phyloP scores from a whole-genome alignment of 345 rosid species.

The Hibiscus trionum region DNA sequence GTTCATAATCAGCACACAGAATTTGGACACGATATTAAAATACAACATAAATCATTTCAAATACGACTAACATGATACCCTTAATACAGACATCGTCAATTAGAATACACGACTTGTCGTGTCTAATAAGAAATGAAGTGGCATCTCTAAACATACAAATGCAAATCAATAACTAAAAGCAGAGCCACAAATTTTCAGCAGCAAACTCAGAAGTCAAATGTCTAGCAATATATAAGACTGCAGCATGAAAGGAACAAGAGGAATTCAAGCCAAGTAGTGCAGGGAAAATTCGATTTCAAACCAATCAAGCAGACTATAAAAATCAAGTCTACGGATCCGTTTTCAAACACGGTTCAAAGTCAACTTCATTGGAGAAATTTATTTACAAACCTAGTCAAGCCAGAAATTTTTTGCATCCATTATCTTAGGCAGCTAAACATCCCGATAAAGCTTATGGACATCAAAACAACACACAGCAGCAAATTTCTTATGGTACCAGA shows the following conservation, averaged over 20 bases:
- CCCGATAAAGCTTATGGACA: slow-evolving; percentile 14
- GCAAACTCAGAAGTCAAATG: too few species aligned
- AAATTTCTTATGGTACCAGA: slow-evolving; percentile 15
- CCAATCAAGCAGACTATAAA: slow-evolving; percentile 1
- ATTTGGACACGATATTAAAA: too few species aligned
- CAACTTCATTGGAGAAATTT: slow-evolving; percentile 26
- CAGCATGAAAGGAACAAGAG: neutral
- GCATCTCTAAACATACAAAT: neutral
- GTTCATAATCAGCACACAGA: too few species aligned
- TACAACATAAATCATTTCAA: too few species aligned
- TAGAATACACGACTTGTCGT: too few species aligned
- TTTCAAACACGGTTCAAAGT: slow-evolving; percentile 13
- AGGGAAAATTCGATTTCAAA: slow-evolving; percentile 1
- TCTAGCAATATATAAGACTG: neutral
- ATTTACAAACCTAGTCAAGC: slow-evolving; percentile 38
- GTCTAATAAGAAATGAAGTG: too few species aligned
- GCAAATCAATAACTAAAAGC: neutral
- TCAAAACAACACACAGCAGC: slow-evolving; percentile 3
- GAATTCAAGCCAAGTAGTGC: slow-evolving; percentile 1
- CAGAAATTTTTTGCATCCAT: slow-evolving; percentile 23
- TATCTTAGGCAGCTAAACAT: slow-evolving; percentile 18
- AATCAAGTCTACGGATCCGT: slow-evolving; percentile 10
- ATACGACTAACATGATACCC: too few species aligned
- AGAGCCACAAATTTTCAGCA: too few species aligned
- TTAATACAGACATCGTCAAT: too few species aligned